These are phyloP conservation scores for Arctium minus DNA, from an alignment of 129 eudicot species.

Conservation along the genomic window DNA sequence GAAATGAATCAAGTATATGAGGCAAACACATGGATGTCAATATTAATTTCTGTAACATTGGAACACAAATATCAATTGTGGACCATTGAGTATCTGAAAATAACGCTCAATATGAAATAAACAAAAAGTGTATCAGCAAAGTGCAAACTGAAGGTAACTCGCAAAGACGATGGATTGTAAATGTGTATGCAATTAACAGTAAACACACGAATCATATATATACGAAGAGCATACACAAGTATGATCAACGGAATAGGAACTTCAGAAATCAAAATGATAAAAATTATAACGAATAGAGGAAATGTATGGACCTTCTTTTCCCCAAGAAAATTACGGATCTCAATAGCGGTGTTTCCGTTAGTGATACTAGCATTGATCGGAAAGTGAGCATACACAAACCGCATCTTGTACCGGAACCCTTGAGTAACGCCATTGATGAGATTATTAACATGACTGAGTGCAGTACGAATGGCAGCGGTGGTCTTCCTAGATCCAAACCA, in stretches of 20 bases:
- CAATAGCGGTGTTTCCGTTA: slow-evolving; percentile 17
- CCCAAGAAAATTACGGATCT: slow-evolving; percentile 40
- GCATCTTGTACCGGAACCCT: slow-evolving; percentile 37
- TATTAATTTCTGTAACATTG: too few relatives aligned
- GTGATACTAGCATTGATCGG: slow-evolving; percentile 31
- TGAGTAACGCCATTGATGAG: slow-evolving; percentile 32
- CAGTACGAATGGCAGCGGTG: slow-evolving; percentile 34
- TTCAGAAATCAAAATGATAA: background rate
- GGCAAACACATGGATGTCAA: background rate
- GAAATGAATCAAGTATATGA: too few relatives aligned
- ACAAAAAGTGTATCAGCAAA: too few relatives aligned
- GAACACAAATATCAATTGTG: background rate
- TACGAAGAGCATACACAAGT: background rate
- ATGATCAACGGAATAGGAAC: background rate
- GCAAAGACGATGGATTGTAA: too few relatives aligned
- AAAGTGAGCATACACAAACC: slow-evolving; percentile 36
- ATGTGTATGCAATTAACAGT: too few relatives aligned
- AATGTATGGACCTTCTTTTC: slow-evolving; percentile 28
- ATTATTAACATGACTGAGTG: slow-evolving; percentile 25
- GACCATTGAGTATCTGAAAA: background rate
- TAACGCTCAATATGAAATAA: too few relatives aligned
- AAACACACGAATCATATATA: too few relatives aligned
- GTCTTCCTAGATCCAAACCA: slow-evolving; percentile 35
- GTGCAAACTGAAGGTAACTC: too few relatives aligned
- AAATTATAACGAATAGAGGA: background rate